These are phyloP conservation scores for Microbotryum lychnidis-dioicae DNA, from an alignment of 1,284 basidiomycete genomes.

Conservation along the genomic window DNA sequence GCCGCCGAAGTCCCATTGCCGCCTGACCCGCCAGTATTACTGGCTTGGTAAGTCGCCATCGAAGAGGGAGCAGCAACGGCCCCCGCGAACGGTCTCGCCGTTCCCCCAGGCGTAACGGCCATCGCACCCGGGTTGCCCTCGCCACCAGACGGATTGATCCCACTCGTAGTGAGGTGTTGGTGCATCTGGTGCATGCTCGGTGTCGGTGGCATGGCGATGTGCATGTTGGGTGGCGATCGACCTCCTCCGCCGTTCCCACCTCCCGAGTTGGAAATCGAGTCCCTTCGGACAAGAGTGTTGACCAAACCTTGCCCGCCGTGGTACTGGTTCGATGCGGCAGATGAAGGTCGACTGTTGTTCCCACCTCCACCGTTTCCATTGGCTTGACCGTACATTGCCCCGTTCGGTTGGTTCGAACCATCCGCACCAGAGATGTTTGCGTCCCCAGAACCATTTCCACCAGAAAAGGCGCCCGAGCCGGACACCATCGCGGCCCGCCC, in stretches of 20 bases:
- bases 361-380: slow-evolving; percentile 5
- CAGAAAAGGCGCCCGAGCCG: background rate
- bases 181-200: background rate
- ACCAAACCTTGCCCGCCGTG: too few species aligned
- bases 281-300: background rate
- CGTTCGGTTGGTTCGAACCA: slow-evolving; percentile 1
- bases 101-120: background rate
- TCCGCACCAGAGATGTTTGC: background rate
- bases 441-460: background rate
- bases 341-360: slow-evolving; percentile 12
- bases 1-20: background rate
- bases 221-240: background rate
- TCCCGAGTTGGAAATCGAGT: slow-evolving; percentile 1
- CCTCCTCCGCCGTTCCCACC: too few species aligned
- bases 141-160: background rate
- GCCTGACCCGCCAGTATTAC: too few species aligned
- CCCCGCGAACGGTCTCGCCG: background rate
- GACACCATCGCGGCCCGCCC: slow-evolving; percentile 10
- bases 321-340: slow-evolving; percentile 21
- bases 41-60: too few species aligned
- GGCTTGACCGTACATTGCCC: slow-evolving; percentile 1
- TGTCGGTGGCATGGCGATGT: background rate
- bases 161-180: background rate
- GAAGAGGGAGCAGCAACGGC: background rate
- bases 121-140: background rate